Conservation (phyloP, 2,329 filamentous ascomycete species). For the Colletotrichum sp. region DNA sequence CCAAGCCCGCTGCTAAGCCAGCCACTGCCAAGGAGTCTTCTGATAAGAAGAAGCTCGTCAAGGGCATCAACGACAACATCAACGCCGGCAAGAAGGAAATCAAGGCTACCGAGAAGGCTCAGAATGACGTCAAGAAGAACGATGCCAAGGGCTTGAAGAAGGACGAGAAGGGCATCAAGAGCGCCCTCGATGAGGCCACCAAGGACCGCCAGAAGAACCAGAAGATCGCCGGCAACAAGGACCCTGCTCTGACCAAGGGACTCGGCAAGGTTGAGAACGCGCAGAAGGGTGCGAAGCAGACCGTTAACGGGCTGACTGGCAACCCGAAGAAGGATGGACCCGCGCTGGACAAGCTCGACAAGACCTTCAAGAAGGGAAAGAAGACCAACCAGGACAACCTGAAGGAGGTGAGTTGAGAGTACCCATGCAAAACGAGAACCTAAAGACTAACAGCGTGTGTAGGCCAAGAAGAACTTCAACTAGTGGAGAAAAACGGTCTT, state of each 20-base stretch:
- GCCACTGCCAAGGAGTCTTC: background rate
- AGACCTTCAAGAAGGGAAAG: constrained; percentile 14
- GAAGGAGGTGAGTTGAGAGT: background rate
- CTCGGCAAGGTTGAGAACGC: constrained; percentile 3
- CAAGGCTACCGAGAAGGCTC: background rate
- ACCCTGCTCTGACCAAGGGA: background rate
- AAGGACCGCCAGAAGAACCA: constrained; percentile 9
- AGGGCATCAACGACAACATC: constrained; percentile 12
- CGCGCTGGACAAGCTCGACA: background rate
- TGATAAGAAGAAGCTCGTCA: constrained; percentile 3
- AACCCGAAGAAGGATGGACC: constrained; percentile 2
- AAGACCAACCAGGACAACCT: background rate
- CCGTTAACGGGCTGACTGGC: background rate
- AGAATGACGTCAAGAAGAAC: background rate
- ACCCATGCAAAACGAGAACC: background rate
- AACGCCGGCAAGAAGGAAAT: constrained; percentile 12
- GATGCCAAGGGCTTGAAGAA: constrained; percentile 1
- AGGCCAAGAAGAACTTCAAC: constrained; percentile 17
- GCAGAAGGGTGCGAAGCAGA: constrained; percentile 6
- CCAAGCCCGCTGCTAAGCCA: background rate
- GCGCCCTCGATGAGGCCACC: background rate
- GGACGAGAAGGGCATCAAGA: constrained; percentile 1
- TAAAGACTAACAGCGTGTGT: background rate
- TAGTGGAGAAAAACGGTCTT: background rate
- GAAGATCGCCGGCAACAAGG: constrained; percentile 10